Base-by-base conservation (phyloP, 2,329 filamentous ascomycete species). In the Aspergillus phoenicis region DNA sequence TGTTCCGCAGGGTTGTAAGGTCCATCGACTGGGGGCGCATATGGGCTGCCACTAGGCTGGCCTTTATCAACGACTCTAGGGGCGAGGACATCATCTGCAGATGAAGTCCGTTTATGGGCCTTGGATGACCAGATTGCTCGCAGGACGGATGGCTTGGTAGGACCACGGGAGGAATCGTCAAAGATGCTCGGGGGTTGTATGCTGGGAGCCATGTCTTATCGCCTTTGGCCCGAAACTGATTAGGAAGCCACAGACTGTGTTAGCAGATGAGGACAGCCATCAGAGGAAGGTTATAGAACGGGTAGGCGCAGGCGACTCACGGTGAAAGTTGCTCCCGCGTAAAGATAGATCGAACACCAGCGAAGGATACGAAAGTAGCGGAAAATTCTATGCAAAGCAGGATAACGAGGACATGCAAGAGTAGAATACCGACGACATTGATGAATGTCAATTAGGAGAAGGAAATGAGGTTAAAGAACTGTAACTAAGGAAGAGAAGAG, bases 71-170 rank as follows among this genome's bases (percentile, higher is more conserved):
- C 49, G 24, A 49, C 38, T 28, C 64, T 67, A 10, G 65, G 59
- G 30, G 64, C 45, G 51, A 68, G 47, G 20, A 67, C 70, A 60
- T 74, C 73, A 54, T 75, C 73, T 6, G 71, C 71, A 5, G 73
- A 82, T 48, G 79, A 78, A 62, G 80, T 79, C 54, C 81, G 79
- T 66, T 79, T 81, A 68, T 84, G 79, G 59, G 73, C 72, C 70
- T 81, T 84, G 54, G 82, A 75, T 20, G 78, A 76, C 66, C 86
- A 81, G 59, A 86, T 80, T 20, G 83, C 82, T 69, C 81, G 83
- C 62, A 87, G 75, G 47, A 82, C 77, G 39, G 80, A 81, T 8
- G 82, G 75, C 60, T 74, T 78, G 43, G 72, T 68, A 10, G 72
- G 70, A 17, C 67, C 62, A 58, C 71, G 72, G 61, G 68, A 71